A percentile compares a stretch with the other conserved stretches of the same genome.
Evolutionary conservation across 2,329 filamentous ascomycete genomes (phyloP).

Genomic region (Simplicillium aogashimaense): DNA sequence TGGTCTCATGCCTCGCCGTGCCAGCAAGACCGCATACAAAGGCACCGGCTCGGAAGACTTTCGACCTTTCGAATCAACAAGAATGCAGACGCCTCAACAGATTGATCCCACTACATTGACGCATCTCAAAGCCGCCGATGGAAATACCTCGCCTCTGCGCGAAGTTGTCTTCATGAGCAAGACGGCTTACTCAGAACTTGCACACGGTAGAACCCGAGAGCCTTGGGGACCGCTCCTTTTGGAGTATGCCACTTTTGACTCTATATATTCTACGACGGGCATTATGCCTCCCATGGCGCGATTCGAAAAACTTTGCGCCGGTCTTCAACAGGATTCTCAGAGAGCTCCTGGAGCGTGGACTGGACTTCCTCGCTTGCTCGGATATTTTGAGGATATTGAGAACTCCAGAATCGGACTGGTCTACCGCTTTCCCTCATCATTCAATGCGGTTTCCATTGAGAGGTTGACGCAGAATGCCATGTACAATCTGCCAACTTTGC

Average conservation of each 20-base stretch:
- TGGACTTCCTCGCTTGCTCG: constrained; percentile 50
- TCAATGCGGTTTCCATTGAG: constrained; percentile 48
- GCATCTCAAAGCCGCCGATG: constrained; percentile 31
- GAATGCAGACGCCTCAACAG: constrained; percentile 51
- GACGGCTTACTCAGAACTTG: constrained; percentile 39
- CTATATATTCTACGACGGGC: constrained; percentile 51
- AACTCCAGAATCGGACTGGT: constrained; percentile 63
- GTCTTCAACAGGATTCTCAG: constrained; percentile 43
- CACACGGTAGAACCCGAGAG: constrained; percentile 27
- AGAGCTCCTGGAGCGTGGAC: constrained; percentile 46
- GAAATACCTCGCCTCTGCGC: constrained; percentile 21
- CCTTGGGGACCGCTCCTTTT: constrained; percentile 52
- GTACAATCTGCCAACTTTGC: constrained; percentile 42
- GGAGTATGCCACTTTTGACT: constrained; percentile 59
- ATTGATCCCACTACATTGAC: constrained; percentile 46
- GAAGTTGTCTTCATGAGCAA: constrained; percentile 41
- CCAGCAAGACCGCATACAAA: constrained; percentile 23
- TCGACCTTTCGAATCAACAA: constrained; percentile 45
- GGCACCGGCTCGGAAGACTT: constrained; percentile 32
- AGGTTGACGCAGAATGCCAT: constrained; percentile 36
- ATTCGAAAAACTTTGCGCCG: constrained; percentile 53
- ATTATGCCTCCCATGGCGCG: constrained; percentile 55
- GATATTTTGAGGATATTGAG: constrained; percentile 67
- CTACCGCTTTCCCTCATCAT: constrained; percentile 60
- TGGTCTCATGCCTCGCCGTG: constrained; percentile 20